These are phyloP conservation scores for Linum usitatissimum DNA, from an alignment of 345 rosid genomes.

Conservation along the genomic window DNA sequence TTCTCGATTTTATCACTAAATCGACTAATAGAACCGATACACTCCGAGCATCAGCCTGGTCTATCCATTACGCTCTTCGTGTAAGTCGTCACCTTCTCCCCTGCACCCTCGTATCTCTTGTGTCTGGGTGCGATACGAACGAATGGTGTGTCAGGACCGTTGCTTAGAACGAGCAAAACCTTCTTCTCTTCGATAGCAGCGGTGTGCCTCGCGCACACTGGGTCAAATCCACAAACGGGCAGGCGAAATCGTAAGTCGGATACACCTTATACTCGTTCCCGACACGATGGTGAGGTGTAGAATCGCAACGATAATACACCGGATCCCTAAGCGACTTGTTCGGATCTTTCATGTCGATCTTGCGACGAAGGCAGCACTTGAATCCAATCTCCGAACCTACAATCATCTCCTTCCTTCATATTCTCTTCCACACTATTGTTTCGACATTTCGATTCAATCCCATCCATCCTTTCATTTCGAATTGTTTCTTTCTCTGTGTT, in stretches of 20 bases:
- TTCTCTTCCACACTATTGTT: constrained; percentile 52
- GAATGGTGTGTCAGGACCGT: constrained; percentile 65
- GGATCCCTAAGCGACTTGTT: constrained; percentile 97
- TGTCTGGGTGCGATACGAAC: constrained; percentile 71
- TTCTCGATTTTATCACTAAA: no score
- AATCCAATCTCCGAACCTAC: constrained; percentile 61
- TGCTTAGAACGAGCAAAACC: constrained; percentile 41
- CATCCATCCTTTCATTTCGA: constrained; percentile 91
- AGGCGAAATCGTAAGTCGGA: constrained; percentile 97
- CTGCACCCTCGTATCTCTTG: constrained; percentile 85
- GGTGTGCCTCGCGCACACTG: constrained; percentile 90
- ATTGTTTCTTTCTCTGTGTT: constrained; percentile 80
- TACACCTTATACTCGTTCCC: constrained; percentile 75
- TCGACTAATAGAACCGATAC: no score
- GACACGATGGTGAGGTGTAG: constrained; percentile 77
- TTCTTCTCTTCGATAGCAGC: constrained; percentile 61
- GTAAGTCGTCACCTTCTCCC: constrained; percentile 78
- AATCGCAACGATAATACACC: constrained; percentile 88
- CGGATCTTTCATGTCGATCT: constrained; percentile 85
- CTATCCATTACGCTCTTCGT: constrained; percentile 68
- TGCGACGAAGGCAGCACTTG: constrained; percentile 83
- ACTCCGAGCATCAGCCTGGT: constrained; percentile 56
- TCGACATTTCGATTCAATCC: constrained; percentile 79
- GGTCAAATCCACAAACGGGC: constrained; percentile 94
- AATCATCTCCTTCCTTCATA: constrained; percentile 86